Evolutionary conservation across 495 filamentous ascomycete genomes (phyloP), one percentile per base, ranked within the genome.

Genomic region (Penicillium bovifimosum): DNA sequence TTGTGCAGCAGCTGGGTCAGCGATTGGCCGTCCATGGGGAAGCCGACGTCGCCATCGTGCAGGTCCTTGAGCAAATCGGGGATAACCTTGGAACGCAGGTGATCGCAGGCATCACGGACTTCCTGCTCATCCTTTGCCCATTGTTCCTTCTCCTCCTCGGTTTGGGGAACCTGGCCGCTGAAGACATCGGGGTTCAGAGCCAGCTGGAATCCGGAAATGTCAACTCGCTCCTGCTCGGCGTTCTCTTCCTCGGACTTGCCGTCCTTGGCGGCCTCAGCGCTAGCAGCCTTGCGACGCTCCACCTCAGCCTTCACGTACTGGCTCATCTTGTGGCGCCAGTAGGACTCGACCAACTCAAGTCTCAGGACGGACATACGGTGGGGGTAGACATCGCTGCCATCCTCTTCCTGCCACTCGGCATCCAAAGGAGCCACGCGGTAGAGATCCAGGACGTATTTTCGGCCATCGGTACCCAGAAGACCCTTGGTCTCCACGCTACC

Each of bases 401-500:
- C 69, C 65, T 88, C 83, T 59, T 97, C 91, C 55, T 96, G 78
- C 90, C 95, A 99, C 28, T 72, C 64, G 41, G 96, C 83, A 76
- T 99, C 95, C 42, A 97, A 66, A 20, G 95, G 95, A 9, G 95
- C 93, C 49, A 96, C 83, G 52, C 95, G 84, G 73, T 99, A 99
- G 55, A 99, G 69, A 64, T 99, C 95, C 41, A 99, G 83, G 10
- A 96, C 92, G 65, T 99, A 99, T 65, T 96, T 96, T 53, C 95
- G 76, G 17, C 91, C 93, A 64, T 99, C 95, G 0, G 95, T 97
- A n/a, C 95, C 95, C 40, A 96, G 73, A 8, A 99, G 79, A 24
- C 95, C 95, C 77, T 99, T 99, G 18, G 95, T 99, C 73, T 99
- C 95, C 26, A 99, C 90, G 61, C 91, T 96, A 24, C 86, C 89